Percentiles rank a stretch among this genome's conserved stretches.
phyloP scores from a whole-genome alignment of 1,284 basidiomycete species.

The Trametes hirsuta region DNA sequence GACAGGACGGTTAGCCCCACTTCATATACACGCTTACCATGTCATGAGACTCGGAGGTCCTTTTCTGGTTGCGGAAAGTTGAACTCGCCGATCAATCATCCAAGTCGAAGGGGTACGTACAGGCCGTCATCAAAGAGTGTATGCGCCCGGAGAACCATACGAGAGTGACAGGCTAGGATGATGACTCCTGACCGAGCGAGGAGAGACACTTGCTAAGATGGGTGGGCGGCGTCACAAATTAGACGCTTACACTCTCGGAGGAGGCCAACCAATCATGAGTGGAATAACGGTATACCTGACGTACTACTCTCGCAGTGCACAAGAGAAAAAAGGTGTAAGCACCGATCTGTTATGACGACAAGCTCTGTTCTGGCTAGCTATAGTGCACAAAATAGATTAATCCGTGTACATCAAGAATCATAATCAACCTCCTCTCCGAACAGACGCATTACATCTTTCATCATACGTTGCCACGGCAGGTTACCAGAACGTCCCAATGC shows the following conservation, averaged over 20 bases:
- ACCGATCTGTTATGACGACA: background rate
- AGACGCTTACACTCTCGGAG: background rate
- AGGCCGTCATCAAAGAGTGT: no score
- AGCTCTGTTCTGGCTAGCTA: background rate
- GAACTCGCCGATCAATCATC: background rate
- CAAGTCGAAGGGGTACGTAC: background rate
- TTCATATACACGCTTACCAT: no score
- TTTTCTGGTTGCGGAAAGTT: no score
- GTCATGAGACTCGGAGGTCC: no score
- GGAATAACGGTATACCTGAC: slow-evolving; percentile 4
- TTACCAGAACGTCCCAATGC: background rate
- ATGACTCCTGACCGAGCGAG: no score
- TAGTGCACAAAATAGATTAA: background rate
- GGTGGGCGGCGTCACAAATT: background rate
- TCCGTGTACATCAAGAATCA: background rate
- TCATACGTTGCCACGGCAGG: slow-evolving; percentile 7
- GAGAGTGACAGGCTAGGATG: background rate
- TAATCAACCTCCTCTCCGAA: background rate
- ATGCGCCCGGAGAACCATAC: no score
- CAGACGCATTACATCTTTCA: background rate
- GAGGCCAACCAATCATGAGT: background rate
- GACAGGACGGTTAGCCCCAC: no score
- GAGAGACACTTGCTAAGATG: background rate
- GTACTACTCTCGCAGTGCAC: no score
- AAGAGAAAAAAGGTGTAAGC: no score